Evolutionary conservation across 345 rosid species (phyloP).

Genomic region (Rhodamnia argentea): DNA sequence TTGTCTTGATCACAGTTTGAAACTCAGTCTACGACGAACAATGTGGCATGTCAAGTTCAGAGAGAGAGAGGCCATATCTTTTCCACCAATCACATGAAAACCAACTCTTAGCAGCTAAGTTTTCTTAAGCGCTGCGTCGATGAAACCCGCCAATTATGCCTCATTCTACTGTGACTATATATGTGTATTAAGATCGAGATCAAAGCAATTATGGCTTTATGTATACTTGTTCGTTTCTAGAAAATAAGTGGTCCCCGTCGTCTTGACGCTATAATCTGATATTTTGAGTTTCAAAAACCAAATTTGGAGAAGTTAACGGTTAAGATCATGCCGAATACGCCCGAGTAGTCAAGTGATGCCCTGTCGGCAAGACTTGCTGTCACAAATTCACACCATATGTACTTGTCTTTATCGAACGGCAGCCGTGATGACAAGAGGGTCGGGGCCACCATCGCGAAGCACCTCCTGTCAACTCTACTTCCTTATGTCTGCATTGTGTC

Average conservation of each 20-base stretch:
- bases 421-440: neutral
- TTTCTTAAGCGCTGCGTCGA: neutral
- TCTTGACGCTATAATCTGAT: neutral
- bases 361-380: neutral
- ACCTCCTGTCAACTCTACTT: neutral
- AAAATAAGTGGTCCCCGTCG: neutral
- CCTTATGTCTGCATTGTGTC: neutral
- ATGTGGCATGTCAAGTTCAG: neutral
- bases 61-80: no score
- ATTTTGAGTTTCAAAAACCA: neutral
- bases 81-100: neutral
- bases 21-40: neutral
- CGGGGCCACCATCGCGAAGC: neutral
- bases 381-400: neutral
- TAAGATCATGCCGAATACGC: neutral
- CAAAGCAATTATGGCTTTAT: neutral
- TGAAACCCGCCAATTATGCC: neutral
- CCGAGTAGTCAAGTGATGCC: neutral
- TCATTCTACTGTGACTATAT: neutral
- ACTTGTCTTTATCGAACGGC: neutral
- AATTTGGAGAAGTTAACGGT: neutral
- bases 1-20: neutral
- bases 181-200: neutral
- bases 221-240: neutral
- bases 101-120: neutral